Base-by-base conservation (phyloP, 176 grass and related monocot species). In the Oryza glaberrima region DNA sequence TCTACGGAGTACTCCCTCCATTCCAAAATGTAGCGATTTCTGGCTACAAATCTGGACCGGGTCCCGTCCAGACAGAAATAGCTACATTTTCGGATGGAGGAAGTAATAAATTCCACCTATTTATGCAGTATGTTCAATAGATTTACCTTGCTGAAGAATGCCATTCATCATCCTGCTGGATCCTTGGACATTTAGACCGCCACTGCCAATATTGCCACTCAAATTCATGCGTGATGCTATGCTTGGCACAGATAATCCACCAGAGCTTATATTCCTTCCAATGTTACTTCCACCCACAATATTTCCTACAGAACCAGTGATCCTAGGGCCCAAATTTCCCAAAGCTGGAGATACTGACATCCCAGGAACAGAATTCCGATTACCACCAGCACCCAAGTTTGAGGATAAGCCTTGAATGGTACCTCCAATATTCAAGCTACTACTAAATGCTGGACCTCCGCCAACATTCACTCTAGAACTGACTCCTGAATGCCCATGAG, bases 191-290 rank as follows among this genome's bases (percentile, higher is more conserved):
- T 89, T 92, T 70, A 96, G 71, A 86, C 67, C 84, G n/a, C 90
- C 93, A 85, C 77, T 87, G 51, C 80, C 96, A 83, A 89, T 13
- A 77, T 90, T 94, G 67, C 90, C 81, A 82, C 74, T 72, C 69
- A 92, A 77, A 87, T 96, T 96, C 76, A 99, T 90, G 25, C 93
- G 86, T 66, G 96, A 92, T 72, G 88, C 68, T 16, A 96, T 87
- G 70, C 84, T 82, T 70, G 96, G 84, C 58, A 96, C 86, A 14
- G 83, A 88, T 72, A 92, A 78, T 16, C 96, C 93, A 78, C 91
- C 93, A 20, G 96, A 92, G 56, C 75, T 86, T 65, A 99, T 94
- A 80, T 84, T 99, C 90, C 96, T 99, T 94, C 96, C 96, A 70
- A 95, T 89, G 76, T 80, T 95, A 85, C 80, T 83, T 80, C 88